These are phyloP conservation scores for Ochetophila trinervis DNA, from an alignment of 306 rosid genomes.

Conservation along the genomic window DNA sequence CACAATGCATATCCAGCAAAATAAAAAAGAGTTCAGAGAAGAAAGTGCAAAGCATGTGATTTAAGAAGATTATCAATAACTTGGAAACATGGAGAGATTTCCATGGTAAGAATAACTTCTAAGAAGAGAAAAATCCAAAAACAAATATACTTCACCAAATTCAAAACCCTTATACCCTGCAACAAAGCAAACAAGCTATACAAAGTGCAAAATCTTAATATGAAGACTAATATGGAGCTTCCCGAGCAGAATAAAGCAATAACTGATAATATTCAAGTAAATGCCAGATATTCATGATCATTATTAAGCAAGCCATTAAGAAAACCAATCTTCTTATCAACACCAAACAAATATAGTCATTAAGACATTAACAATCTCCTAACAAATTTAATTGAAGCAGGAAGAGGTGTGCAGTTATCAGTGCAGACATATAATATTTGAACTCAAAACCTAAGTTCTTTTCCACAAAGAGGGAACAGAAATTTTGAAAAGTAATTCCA, in stretches of 20 bases:
- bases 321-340: too few relatives aligned
- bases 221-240: neutral
- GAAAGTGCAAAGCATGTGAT: neutral
- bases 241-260: neutral
- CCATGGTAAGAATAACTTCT: neutral
- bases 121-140: neutral
- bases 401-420: neutral
- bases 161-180: slow-evolving; percentile 15
- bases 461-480: neutral
- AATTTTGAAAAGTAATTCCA: neutral
- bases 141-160: slow-evolving; percentile 8
- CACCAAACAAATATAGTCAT: too few relatives aligned
- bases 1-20: too few relatives aligned
- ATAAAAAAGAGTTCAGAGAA: neutral
- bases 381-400: too few relatives aligned
- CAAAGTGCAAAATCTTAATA: neutral
- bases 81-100: neutral
- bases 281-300: neutral
- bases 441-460: neutral
- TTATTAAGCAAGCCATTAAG: neutral
- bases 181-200: slow-evolving; percentile 11
- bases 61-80: neutral
- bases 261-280: neutral
- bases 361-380: too few relatives aligned
- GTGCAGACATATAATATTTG: too few relatives aligned